phyloP scores from a whole-genome alignment of 257 asterid species.

The Capsicum baccatum region DNA sequence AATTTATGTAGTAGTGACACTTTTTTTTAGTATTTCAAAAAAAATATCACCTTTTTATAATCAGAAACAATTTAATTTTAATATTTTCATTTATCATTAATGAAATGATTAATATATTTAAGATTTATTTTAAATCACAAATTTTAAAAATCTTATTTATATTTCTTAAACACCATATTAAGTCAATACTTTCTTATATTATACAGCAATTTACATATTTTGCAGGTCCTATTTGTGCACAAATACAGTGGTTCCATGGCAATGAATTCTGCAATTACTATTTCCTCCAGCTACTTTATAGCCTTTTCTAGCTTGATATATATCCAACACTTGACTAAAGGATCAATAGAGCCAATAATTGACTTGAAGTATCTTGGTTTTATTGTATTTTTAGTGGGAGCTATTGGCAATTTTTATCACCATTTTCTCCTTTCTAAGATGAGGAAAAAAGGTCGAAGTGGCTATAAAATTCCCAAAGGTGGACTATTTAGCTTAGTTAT shows the following conservation, averaged over 20 bases:
- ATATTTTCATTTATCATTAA: too few species aligned
- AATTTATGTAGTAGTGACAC: too few species aligned
- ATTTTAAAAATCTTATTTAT: too few species aligned
- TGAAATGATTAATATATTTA: too few species aligned
- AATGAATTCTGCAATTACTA: slow-evolving; percentile 43
- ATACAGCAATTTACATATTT: background rate
- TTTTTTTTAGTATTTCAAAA: too few species aligned
- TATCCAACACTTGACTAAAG: slow-evolving; percentile 42
- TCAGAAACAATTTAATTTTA: too few species aligned
- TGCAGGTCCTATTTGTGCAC: slow-evolving; percentile 68
- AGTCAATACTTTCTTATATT: background rate
- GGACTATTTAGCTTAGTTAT: slow-evolving; percentile 58
- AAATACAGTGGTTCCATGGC: slow-evolving; percentile 57
- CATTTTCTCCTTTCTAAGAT: slow-evolving; percentile 63
- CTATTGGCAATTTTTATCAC: slow-evolving; percentile 66
- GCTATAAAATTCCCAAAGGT: slow-evolving; percentile 61
- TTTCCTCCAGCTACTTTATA: slow-evolving; percentile 57
- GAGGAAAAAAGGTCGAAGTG: slow-evolving; percentile 51
- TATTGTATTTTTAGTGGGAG: slow-evolving; percentile 51
- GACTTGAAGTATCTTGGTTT: slow-evolving; percentile 53
- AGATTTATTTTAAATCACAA: too few species aligned
- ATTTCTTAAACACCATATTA: too few species aligned
- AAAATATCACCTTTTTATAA: too few species aligned
- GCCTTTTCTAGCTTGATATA: slow-evolving; percentile 50
- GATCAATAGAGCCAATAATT: slow-evolving; percentile 47